phyloP scores from a whole-genome alignment of 768 basidiomycete species.

The Leccinum subgranulosum region DNA sequence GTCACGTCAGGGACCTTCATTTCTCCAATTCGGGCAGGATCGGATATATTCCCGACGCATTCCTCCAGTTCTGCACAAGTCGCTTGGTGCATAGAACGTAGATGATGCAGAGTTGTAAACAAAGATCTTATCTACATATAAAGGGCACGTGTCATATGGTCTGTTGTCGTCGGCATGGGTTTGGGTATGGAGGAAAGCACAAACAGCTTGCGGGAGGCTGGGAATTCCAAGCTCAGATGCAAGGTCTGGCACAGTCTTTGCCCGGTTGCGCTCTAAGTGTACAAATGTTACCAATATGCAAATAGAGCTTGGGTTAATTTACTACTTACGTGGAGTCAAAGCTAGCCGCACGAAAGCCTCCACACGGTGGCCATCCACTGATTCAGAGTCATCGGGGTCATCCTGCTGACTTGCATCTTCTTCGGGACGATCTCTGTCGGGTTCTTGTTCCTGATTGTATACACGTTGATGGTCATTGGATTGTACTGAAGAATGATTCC shows the following conservation, averaged over 20 bases:
- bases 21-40: too few species aligned
- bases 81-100: too few species aligned
- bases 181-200: background rate
- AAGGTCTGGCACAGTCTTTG: background rate
- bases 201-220: background rate
- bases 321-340: background rate
- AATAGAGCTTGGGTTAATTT: background rate
- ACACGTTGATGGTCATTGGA: background rate
- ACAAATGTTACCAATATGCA: background rate
- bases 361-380: background rate
- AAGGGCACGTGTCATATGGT: too few species aligned
- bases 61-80: too few species aligned
- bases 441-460: background rate
- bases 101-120: too few species aligned
- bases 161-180: too few species aligned
- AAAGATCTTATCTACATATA: too few species aligned
- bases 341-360: background rate
- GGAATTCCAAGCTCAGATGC: background rate
- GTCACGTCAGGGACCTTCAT: too few species aligned
- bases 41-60: too few species aligned
- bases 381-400: background rate
- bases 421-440: background rate
- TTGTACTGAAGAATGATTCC: background rate
- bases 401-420: background rate
- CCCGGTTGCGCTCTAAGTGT: background rate